Evolutionary conservation across 2,329 filamentous ascomycete species (phyloP).

Genomic region (Claviceps citrina): DNA sequence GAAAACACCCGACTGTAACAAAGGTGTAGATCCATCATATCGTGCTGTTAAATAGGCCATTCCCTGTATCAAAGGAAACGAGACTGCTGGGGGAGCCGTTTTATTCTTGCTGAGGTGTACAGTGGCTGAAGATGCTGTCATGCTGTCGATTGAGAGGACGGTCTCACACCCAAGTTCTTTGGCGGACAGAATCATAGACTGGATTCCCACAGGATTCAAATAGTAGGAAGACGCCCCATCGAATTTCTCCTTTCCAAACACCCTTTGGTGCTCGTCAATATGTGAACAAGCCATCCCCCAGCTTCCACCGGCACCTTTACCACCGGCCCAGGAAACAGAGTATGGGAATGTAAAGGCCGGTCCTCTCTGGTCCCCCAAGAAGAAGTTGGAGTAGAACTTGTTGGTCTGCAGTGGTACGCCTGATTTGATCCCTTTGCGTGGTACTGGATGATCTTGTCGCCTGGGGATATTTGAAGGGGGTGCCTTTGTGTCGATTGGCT

Average conservation of each 20-base stretch:
- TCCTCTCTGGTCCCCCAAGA: constrained; percentile 54
- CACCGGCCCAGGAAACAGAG: constrained; percentile 51
- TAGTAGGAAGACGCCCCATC: constrained; percentile 54
- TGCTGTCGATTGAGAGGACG: constrained; percentile 34
- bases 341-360: constrained; percentile 66
- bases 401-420: constrained; percentile 50
- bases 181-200: constrained; percentile 68
- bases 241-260: constrained; percentile 43
- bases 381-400: constrained; percentile 71
- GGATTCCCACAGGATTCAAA: constrained; percentile 66
- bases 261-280: constrained; percentile 49
- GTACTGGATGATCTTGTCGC: constrained; percentile 42
- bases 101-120: constrained; percentile 47
- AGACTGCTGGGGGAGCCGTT: constrained; percentile 44
- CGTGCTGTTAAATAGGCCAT: constrained; percentile 74
- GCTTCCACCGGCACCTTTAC: constrained; percentile 44
- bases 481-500: constrained; percentile 36
- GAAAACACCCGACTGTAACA: constrained; percentile 59
- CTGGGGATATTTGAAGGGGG: constrained; percentile 33
- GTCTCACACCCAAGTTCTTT: constrained; percentile 51
- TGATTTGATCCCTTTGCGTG: constrained; percentile 33
- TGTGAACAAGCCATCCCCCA: constrained; percentile 71
- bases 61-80: constrained; percentile 74
- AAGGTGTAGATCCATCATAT: constrained; percentile 55
- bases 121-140: constrained; percentile 46